Evolutionary conservation across 176 grass and related monocot genomes (phyloP).

Genomic region (Oryza meyeriana): DNA sequence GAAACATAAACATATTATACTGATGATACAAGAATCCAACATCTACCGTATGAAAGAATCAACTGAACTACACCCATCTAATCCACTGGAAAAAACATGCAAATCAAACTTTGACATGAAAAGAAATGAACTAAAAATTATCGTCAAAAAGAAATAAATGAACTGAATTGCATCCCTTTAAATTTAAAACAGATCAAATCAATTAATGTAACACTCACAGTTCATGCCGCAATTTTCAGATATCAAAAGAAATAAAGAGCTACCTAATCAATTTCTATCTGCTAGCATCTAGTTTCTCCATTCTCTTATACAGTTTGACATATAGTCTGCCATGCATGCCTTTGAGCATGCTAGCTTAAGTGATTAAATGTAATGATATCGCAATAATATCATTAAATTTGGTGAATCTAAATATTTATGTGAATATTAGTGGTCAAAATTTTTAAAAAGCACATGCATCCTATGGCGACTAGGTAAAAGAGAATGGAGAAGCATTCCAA

Average conservation of each 20-base stretch:
- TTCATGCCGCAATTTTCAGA: neutral
- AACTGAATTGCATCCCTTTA: neutral
- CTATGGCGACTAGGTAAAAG: neutral
- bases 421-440: neutral
- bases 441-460: neutral
- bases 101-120: neutral
- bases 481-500: neutral
- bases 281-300: neutral
- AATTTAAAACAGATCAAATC: neutral
- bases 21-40: neutral
- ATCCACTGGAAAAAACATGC: neutral
- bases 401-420: neutral
- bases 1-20: constrained; percentile 8
- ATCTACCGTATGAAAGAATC: constrained; percentile 9
- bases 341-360: neutral
- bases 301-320: too few relatives aligned
- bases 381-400: neutral
- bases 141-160: neutral
- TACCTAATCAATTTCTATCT: neutral
- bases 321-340: neutral
- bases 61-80: constrained; percentile 4
- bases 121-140: neutral
- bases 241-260: neutral
- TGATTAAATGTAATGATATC: neutral
- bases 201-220: neutral